Base-by-base conservation (phyloP, 2,329 filamentous ascomycete genomes). In the Xylariaceae sp. region DNA sequence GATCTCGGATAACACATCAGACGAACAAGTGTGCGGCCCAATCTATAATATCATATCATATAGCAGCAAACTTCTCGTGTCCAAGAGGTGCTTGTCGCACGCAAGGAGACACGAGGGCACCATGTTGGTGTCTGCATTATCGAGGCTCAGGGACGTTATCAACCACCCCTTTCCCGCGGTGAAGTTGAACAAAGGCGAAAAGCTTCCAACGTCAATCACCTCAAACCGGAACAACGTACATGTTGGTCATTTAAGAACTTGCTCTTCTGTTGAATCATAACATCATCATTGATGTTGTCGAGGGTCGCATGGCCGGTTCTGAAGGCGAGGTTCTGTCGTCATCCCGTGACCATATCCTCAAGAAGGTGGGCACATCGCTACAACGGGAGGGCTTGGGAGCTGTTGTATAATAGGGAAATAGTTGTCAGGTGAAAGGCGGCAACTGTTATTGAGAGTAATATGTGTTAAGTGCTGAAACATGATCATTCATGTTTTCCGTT, bases 291-390 rank as follows among this genome's bases (percentile, higher is more conserved):
- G 32, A 3, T 20, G 26, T 12, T 50, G 29, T 48, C 50, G 23
- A 26, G 54, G 47, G 54, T 58, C 44, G 51, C 19, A 48, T 54
- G 54, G 43, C 16, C 37, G 49, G 23, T 20, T 37, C 45, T 20
- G 50, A 56, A 52, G 57, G 54, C 60, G 14, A 62, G 40, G 26
- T 52, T 37, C 32, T 60, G 57, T 52, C 54, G 54, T 56, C 60
- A 60, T 54, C 32, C 18, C 49, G 43, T 45, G 40, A 46, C 44
- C 47, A 52, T 18, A 55, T 37, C 42, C 26, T 29, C 14, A 53
- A 43, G 45, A 54, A 49, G 54, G 54, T 47, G 50, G 51, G 49
- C 49, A 50, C 49, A 44, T 42, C 23, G 46, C 37, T 41, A 50
- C 23, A 47, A 40, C 23, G 46, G 44, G 46, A 7, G 19, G 6